These are phyloP conservation scores for Colletotrichum sp. DNA, from an alignment of 2,329 filamentous ascomycete species.

Conservation along the genomic window DNA sequence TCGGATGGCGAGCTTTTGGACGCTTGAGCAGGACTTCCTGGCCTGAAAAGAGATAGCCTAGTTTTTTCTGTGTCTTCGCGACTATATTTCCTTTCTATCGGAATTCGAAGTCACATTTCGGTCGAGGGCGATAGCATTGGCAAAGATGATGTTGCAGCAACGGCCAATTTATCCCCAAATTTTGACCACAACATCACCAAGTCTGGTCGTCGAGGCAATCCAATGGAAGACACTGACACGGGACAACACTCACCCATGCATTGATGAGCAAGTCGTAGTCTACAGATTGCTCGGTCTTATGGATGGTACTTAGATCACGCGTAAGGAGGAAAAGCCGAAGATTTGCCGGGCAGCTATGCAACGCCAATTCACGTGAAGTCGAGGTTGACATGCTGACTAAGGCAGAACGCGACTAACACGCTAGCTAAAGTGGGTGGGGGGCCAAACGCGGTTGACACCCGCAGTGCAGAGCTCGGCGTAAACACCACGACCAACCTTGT, in stretches of 20 bases:
- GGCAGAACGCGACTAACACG: not conserved
- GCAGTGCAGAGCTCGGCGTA: not conserved
- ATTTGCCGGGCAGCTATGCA: not conserved
- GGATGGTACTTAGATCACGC: not conserved
- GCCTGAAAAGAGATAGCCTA: not conserved
- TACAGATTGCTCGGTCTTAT: not conserved
- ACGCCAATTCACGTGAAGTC: conserved; percentile 23
- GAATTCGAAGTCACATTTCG: not conserved
- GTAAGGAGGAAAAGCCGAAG: not conserved
- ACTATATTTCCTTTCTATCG: not conserved
- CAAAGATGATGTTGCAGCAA: not conserved
- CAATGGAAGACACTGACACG: not conserved
- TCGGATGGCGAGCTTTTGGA: not conserved
- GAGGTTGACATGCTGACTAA: conserved; percentile 6
- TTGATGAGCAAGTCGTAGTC: not conserved
- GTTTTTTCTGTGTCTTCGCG: not conserved
- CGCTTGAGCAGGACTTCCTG: not conserved
- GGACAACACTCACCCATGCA: not conserved
- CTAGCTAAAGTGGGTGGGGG: conserved; percentile 21
- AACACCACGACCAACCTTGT: conserved; percentile 9
- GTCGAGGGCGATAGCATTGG: not conserved
- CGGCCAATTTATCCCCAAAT: not conserved
- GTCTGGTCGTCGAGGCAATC: not conserved
- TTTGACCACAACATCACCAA: not conserved
- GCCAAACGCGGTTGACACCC: conserved; percentile 4